Conservation (phyloP, 345 rosid species). For the thale cress (Arabidopsis thaliana) region TAIR10.1 NC_003076.8:25045501-25046000, state of each 20-base stretch:
- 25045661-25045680: slow-evolving; percentile 48
- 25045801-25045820: slow-evolving; percentile 39
- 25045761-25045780: slow-evolving; percentile 40
- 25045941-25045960: slow-evolving; percentile 11
- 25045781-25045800: slow-evolving; percentile 35
- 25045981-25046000: slow-evolving; percentile 5
- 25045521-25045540: slow-evolving; percentile 46
- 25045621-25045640: slow-evolving; percentile 32
- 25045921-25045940: slow-evolving; percentile 43
- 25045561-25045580: slow-evolving; percentile 45
- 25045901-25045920: slow-evolving; percentile 40
- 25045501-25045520: slow-evolving; percentile 39
- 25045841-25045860: slow-evolving; percentile 36
- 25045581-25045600: slow-evolving; percentile 34
- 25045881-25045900: slow-evolving; percentile 30
- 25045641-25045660: slow-evolving; percentile 31
- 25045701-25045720: slow-evolving; percentile 21
- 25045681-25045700: slow-evolving; percentile 31
- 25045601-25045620: slow-evolving; percentile 29
- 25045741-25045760: slow-evolving; percentile 35
- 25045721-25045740: slow-evolving; percentile 36
- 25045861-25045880: slow-evolving; percentile 31
- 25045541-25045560: slow-evolving; percentile 47
- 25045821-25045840: slow-evolving; percentile 24
- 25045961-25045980: slow-evolving; percentile 32